These are phyloP conservation scores for Bonia amplexicaulis DNA, from an alignment of 176 grass and related monocot genomes.

Conservation along the genomic window DNA sequence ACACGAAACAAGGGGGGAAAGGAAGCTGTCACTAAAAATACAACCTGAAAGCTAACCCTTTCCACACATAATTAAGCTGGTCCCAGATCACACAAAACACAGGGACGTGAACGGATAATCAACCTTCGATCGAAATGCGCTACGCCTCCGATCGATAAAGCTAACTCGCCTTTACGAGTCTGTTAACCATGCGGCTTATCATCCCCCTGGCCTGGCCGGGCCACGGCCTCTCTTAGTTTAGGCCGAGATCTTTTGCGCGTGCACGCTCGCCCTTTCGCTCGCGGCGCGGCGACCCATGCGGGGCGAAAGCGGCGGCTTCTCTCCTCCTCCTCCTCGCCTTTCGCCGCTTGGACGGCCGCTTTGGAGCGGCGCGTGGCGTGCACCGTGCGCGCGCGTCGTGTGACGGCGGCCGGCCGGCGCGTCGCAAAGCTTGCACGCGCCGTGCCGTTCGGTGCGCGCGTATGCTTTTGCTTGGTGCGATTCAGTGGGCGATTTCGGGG, in stretches of 20 bases:
- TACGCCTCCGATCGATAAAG: constrained; percentile 36
- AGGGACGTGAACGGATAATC: not conserved
- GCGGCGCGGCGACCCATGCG: too few species aligned
- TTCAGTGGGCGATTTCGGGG: too few species aligned
- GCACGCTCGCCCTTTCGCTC: too few species aligned
- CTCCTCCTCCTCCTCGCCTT: not conserved
- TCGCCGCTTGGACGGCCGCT: not conserved
- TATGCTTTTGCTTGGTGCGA: too few species aligned
- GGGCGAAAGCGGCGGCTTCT: not conserved
- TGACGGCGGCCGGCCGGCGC: not conserved
- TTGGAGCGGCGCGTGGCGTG: not conserved
- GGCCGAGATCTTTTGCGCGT: constrained; percentile 8
- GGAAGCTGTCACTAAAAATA: not conserved
- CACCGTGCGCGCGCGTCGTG: not conserved
- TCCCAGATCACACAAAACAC: constrained; percentile 7
- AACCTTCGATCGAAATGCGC: not conserved
- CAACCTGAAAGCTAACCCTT: not conserved
- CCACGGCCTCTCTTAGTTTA: not conserved
- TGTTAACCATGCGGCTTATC: not conserved
- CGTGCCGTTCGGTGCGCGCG: too few species aligned
- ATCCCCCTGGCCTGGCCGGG: too few species aligned
- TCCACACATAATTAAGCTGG: too few species aligned
- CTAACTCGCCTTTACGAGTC: not conserved
- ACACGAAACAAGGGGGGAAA: not conserved
- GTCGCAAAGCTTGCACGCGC: not conserved